Base-by-base conservation (phyloP, 176 grass and related monocot genomes). In the Avena insularis region DNA sequence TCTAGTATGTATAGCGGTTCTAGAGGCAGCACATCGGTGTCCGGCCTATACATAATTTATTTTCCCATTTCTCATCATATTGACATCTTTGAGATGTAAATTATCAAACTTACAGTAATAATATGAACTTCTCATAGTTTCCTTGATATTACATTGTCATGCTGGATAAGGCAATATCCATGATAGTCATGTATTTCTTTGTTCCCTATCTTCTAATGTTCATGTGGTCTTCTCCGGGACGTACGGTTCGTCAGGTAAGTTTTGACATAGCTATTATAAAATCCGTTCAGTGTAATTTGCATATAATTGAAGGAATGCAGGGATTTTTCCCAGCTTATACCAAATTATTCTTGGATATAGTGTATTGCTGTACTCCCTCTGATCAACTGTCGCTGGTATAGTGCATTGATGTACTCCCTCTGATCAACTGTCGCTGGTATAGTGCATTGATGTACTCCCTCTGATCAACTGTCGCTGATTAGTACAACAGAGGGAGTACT, bases 81-180 rank as follows among this genome's bases (percentile, higher is more conserved):
- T 85, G 80, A 71, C 80, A 86, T 90, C 66, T 40, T 92, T 82
- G 71, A 79, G 75, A 76, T 93, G 94, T 96, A 93, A 91, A 95
- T 81, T 89, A 82, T 65, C 77, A 77, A 75, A 64, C 66, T 89
- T 84, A 79, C 54, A 82, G 90, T 86, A 91, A 91, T 77, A 91
- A 40, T 54, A 67, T 67, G 64, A 67, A 51, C 48, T 79, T 84
- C 21, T 69, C 53, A 79, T 82, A 82, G 31, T 27, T 36, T 87
- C 85, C 75, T 79, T 31, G 91, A 35, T 90, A 65, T 71, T 86
- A 81, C 83, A 87, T 12, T 48, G 40, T 87, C 64, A 54, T 54
- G 48, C 23, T 54, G 13, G 23, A 53, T 31, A 31, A 53, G 15
- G 73, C 73, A 76, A 76, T 54, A 17, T 17, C 13, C 48, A 76